Evolutionary conservation across 768 basidiomycete genomes (phyloP), one percentile per base, ranked within the genome.

Genomic region (Pleurotus giganteus): DNA sequence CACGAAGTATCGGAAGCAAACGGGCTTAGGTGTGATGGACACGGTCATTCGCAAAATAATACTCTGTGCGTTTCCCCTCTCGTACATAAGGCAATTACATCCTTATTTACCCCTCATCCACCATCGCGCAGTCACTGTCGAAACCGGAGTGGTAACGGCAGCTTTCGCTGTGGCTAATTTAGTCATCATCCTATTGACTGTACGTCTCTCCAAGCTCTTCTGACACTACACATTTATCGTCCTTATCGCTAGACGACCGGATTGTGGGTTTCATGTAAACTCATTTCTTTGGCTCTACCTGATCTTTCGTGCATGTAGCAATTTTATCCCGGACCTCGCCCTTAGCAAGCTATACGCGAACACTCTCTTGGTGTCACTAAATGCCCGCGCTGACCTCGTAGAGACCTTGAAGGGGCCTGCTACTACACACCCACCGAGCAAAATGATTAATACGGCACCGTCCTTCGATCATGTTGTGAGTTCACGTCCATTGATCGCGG

Each of bases 331-430:
- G 11, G 32, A 24, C 36, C 12, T 53, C 32, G 17, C 31, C 19
- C 51, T 53, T n/a, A 34, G 31, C 31, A 53, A 53, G 26, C 26
- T 53, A 15, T 53, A 53, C 36, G 39, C 34, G 12, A 53, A 53
- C 32, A 29, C 51, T 9, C 13, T 53, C 31, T 19, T 53, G 13
- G 29, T 34, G 21, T 36, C 31, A 9, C n/a, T 53, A 19, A 53
- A 53, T 26, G 29, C 51, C 19, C 51, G 51, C 4, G 53, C 53
- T 9, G 53, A 21, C 2, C 21, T 43, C 41, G 41, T n/a, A 9
- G 41, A 15, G 2, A 23, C 41, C 9, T 43, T 43, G 41, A 43
- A 43, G 34, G 34, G 34, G 2, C 11, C n/a, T 9, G 34, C 11
- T 11, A n/a, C n/a, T n/a, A 11, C 34, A 9, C 9, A 36, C 9